A percentile compares a stretch with the other conserved stretches of the same genome.
These are phyloP conservation scores for Metarhizium guizhouense DNA, from an alignment of 2,329 filamentous ascomycete species.

Conservation along the genomic window DNA sequence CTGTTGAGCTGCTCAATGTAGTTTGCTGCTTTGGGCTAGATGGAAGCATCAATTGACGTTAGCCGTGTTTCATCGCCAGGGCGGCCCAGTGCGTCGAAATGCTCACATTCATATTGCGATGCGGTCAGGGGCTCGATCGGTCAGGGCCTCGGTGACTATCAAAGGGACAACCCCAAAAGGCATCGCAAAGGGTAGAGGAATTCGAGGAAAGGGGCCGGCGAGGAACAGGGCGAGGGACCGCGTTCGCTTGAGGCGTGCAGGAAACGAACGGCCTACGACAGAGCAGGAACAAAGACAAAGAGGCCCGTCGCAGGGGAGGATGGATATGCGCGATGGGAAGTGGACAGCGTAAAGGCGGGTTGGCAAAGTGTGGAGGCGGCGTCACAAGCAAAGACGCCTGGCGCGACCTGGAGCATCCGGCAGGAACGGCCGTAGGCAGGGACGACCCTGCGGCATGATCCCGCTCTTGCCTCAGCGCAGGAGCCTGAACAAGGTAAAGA, in stretches of 20 bases:
- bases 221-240: neutral
- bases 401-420: neutral
- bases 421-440: too few relatives aligned
- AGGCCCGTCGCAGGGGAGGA: neutral
- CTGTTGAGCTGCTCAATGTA: conserved; percentile 79
- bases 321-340: neutral
- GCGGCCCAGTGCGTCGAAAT: neutral
- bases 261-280: neutral
- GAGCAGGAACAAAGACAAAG: neutral
- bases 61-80: conserved; percentile 12
- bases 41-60: conserved; percentile 5
- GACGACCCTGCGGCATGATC: too few relatives aligned
- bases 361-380: conserved; percentile 3
- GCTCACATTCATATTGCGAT: conserved; percentile 28
- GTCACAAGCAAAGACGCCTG: conserved; percentile 1
- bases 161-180: conserved; percentile 12
- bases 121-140: conserved; percentile 19
- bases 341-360: neutral
- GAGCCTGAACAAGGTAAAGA: too few relatives aligned
- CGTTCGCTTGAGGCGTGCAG: neutral
- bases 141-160: conserved; percentile 16
- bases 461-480: too few relatives aligned
- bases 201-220: neutral
- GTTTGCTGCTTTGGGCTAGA: conserved; percentile 63
- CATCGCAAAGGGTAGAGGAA: conserved; percentile 9